phyloP scores from a whole-genome alignment of 176 grass and related monocot species.

The Urochloa ruziziensis region DNA sequence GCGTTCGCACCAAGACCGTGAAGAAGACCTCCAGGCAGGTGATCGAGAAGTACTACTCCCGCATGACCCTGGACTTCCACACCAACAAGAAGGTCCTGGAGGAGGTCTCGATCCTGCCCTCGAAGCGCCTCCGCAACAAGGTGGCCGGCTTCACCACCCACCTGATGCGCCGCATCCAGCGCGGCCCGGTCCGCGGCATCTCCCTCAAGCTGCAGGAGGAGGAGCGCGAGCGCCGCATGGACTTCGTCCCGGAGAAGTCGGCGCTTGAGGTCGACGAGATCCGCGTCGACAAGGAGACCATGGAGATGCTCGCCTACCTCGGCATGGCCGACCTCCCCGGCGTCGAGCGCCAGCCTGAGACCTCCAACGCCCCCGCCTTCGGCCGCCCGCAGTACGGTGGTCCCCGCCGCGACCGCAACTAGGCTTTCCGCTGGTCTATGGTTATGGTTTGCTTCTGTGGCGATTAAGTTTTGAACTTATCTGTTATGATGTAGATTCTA shows the following conservation, averaged over 20 bases:
- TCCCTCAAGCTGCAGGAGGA: slow-evolving; percentile 95
- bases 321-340: slow-evolving; percentile 85
- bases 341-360: slow-evolving; percentile 61
- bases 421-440: background rate
- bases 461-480: slow-evolving; percentile 37
- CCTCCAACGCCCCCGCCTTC: slow-evolving; percentile 23
- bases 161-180: slow-evolving; percentile 91
- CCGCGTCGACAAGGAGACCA: slow-evolving; percentile 84
- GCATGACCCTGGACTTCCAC: slow-evolving; percentile 93
- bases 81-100: slow-evolving; percentile 89
- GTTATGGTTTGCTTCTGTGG: slow-evolving; percentile 16
- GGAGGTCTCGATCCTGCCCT: slow-evolving; percentile 85
- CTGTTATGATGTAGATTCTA: background rate
- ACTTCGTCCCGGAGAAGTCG: slow-evolving; percentile 90
- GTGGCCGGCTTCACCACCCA: slow-evolving; percentile 85
- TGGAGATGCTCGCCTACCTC: slow-evolving; percentile 76
- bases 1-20: slow-evolving; percentile 89
- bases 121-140: slow-evolving; percentile 92
- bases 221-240: slow-evolving; percentile 93
- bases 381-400: slow-evolving; percentile 46
- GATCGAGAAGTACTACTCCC: slow-evolving; percentile 84
- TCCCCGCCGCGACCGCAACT: slow-evolving; percentile 43
- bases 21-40: slow-evolving; percentile 92
- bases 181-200: slow-evolving; percentile 80
- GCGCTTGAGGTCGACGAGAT: slow-evolving; percentile 81